Base-by-base conservation (phyloP, 371 early-diverging fungal species). In the Syncephalis fuscata region DNA sequence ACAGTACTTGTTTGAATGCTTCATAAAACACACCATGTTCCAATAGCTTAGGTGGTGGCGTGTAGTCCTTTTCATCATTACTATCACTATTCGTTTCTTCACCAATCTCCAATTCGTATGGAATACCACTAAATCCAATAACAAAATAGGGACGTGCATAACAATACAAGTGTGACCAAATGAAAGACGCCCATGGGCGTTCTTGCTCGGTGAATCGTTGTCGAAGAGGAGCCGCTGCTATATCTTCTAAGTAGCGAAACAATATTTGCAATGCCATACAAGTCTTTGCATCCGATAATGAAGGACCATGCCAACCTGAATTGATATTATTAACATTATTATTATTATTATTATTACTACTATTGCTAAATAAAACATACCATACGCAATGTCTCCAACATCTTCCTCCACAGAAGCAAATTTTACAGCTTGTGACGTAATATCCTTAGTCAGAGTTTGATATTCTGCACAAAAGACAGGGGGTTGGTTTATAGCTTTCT, bases 61-160 rank as follows among this genome's bases (percentile, higher is more conserved):
- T 16, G 7, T 43, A 48, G 25, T 46, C 46, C 16, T 59, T 37
- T 22, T 54, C 58, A 48, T 45, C 40, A 36, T n/a, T 37, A 39
- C 22, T 48, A 39, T 36, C 41, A n/a, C n/a, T n/a, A 10, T 39
- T 24, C n/a, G 56, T 57, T 32, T 8, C 15, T 24, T 44, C 43
- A 14, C 49, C 50, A 23, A n/a, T n/a, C n/a, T 49, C 27, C 15
- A 5, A 16, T 40, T 45, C 39, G 25, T 26, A 42, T 7, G 75
- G 75, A 15, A 82, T 74, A 0, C 83, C 83, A 22, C 63, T 66
- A 46, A 82, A 80, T 7, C 60, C 55, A 16, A 80, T 37, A 39
- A 65, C 44, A 11, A 82, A 43, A 3, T 63, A 61, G 4, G 74
- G 59, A 49, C 69, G 57, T 22, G 67, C 60, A 39, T 61, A 68